phyloP scores from a whole-genome alignment of 2,329 filamentous ascomycete species.

The Orbilia javanica region DNA sequence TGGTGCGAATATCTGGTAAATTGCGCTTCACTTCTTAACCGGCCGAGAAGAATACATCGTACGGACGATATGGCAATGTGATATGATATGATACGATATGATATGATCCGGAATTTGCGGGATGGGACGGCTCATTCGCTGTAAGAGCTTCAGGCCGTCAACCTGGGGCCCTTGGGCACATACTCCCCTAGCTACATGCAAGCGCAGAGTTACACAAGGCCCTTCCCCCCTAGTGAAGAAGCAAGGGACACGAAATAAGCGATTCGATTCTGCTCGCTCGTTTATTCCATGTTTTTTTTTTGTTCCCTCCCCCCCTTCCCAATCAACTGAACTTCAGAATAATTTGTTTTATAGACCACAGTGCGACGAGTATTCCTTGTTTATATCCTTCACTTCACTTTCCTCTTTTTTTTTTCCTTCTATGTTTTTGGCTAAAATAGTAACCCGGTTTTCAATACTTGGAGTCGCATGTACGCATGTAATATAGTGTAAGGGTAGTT shows the following conservation, averaged over 20 bases:
- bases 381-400: background rate
- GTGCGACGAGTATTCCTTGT: background rate
- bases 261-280: conserved; percentile 24
- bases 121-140: conserved; percentile 15
- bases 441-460: conserved; percentile 13
- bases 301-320: too few species aligned
- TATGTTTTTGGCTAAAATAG: conserved; percentile 6
- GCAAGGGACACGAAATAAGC: conserved; percentile 24
- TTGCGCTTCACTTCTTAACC: conserved; percentile 13
- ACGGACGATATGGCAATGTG: conserved; percentile 1
- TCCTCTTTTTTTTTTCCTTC: background rate
- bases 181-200: conserved; percentile 2
- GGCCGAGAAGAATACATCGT: conserved; percentile 15
- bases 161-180: conserved; percentile 1
- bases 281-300: conserved; percentile 20
- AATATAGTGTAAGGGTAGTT: conserved; percentile 9
- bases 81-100: conserved; percentile 17
- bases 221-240: background rate
- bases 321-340: background rate
- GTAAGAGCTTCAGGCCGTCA: background rate
- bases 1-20: conserved; percentile 22
- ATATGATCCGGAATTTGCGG: conserved; percentile 27
- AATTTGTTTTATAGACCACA: conserved; percentile 1
- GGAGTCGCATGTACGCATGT: background rate
- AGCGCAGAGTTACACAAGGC: conserved; percentile 30